Base-by-base conservation (phyloP, 192 early-diverging fungal genomes). In the Backusella macrospora region DNA sequence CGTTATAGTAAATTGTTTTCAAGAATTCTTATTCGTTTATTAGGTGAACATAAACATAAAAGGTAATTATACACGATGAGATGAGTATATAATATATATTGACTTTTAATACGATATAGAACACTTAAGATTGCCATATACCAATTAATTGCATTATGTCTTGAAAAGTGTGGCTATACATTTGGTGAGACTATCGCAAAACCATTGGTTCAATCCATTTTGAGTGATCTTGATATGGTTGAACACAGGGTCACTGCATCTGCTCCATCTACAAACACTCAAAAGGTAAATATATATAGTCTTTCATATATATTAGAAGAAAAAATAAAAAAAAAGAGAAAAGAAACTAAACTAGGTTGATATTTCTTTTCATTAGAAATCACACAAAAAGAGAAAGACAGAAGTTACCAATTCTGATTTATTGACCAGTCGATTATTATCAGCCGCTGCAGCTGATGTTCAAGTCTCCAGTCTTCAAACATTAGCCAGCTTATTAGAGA, bases 141-240 rank as follows among this genome's bases (percentile, higher is more conserved):
- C 52, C 73, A 76, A n/a, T 42, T 83, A 16, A 70, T 84, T 8
- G 77, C 82, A 37, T 38, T 79, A 3, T 86, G 83, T 69, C 72
- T 86, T 34, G 77, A 83, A 69, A 80, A 80, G 8, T 86, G 81
- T 64, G 85, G 85, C 1, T 77, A 82, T 45, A 76, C 76, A 1
- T 84, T 84, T 68, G 83, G 74, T n/a, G 78, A 83, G 21, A 80
- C 76, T 65, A 72, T 83, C 16, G 71, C 77, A 44, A 84, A 76
- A 1, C 83, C 81, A 10, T 52, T 86, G 39, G 72, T 81, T 73
- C 12, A 68, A 42, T 77, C 75, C 4, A 34, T 86, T 4, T 66
- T 84, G 15, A 78, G 84, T 73, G 85, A 86, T 62, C 66, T 83
- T 14, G 64, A 68, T 1, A 74, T 86, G 67, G 72, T 75, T 7